These are phyloP conservation scores for Nannochloropsis gaditana DNA, from an alignment of 108 stramenopile species.

Conservation along the genomic window DNA sequence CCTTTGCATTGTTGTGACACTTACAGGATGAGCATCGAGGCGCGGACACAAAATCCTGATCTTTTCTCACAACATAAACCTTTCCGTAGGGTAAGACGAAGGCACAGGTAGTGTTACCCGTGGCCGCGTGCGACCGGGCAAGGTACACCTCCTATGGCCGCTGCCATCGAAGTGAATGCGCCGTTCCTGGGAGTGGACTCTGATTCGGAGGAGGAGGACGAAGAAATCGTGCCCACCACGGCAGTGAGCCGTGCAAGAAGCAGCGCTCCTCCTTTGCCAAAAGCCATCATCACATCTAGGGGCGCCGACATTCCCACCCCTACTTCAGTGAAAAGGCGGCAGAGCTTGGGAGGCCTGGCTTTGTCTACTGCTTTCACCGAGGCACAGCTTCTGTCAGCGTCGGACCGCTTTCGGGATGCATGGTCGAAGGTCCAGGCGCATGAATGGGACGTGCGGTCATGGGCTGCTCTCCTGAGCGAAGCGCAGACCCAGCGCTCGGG, in stretches of 20 bases:
- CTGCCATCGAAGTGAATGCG: neutral
- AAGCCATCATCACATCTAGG: neutral
- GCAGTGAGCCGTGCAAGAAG: neutral
- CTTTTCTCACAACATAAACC: too few relatives aligned
- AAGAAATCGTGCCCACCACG: slow-evolving; percentile 1
- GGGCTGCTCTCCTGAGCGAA: slow-evolving; percentile 11
- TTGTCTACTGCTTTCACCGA: neutral
- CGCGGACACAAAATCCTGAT: too few relatives aligned
- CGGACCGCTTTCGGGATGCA: slow-evolving; percentile 8
- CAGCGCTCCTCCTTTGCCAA: neutral
- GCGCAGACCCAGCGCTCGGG: slow-evolving; percentile 11
- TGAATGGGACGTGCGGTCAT: neutral
- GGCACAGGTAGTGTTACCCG: too few relatives aligned
- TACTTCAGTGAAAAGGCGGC: neutral
- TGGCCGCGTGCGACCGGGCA: too few relatives aligned
- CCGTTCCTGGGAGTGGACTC: slow-evolving; percentile 4
- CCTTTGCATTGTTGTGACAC: too few relatives aligned
- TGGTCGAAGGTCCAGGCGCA: neutral
- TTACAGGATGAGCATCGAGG: too few relatives aligned
- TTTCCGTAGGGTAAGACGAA: too few relatives aligned
- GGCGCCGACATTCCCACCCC: neutral
- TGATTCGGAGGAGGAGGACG: slow-evolving; percentile 14
- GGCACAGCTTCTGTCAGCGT: neutral
- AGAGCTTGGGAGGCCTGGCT: neutral
- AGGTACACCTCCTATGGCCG: neutral